A percentile compares a stretch with the other conserved stretches of the same genome.
phyloP scores from a whole-genome alignment of 2,329 filamentous ascomycete genomes.

The Helminthosporium solani region DNA sequence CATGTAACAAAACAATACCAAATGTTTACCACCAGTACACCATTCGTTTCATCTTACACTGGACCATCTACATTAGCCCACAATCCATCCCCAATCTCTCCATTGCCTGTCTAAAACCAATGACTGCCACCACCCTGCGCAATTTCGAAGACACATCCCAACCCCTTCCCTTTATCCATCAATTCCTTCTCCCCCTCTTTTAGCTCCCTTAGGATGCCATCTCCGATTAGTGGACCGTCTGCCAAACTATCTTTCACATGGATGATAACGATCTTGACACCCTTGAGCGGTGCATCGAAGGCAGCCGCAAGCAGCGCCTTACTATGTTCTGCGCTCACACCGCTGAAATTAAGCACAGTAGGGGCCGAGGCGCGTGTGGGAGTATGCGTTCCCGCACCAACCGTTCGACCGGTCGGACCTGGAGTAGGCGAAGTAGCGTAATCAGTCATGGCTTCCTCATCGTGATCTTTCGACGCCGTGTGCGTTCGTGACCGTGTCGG shows the following conservation, averaged over 20 bases:
- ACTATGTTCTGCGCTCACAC: slow-evolving; percentile 26
- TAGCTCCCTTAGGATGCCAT: slow-evolving; percentile 71
- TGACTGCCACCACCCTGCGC: slow-evolving; percentile 64
- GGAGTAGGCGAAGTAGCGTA: slow-evolving; percentile 20
- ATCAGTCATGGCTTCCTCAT: slow-evolving; percentile 35
- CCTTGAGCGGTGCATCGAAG: slow-evolving; percentile 58
- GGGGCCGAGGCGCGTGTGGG: slow-evolving; percentile 26
- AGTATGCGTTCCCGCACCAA: slow-evolving; percentile 22
- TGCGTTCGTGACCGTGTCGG: slow-evolving; percentile 3
- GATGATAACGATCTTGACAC: slow-evolving; percentile 81
- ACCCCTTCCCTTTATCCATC: slow-evolving; percentile 52
- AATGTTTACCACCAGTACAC: too few relatives aligned
- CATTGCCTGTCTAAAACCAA: slow-evolving; percentile 37
- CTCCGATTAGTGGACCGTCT: slow-evolving; percentile 65
- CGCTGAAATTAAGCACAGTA: slow-evolving; percentile 24
- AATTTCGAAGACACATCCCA: slow-evolving; percentile 80
- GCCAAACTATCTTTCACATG: slow-evolving; percentile 86
- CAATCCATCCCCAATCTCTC: neutral
- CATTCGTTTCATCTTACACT: too few relatives aligned
- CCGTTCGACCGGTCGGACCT: slow-evolving; percentile 2
- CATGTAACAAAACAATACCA: too few relatives aligned
- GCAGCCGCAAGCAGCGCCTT: slow-evolving; percentile 29
- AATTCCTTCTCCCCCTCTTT: slow-evolving; percentile 58
- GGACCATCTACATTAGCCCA: neutral
- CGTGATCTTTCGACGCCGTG: slow-evolving; percentile 6